Conservation (phyloP, 345 rosid species). For the Eucalyptus rudis region DNA sequence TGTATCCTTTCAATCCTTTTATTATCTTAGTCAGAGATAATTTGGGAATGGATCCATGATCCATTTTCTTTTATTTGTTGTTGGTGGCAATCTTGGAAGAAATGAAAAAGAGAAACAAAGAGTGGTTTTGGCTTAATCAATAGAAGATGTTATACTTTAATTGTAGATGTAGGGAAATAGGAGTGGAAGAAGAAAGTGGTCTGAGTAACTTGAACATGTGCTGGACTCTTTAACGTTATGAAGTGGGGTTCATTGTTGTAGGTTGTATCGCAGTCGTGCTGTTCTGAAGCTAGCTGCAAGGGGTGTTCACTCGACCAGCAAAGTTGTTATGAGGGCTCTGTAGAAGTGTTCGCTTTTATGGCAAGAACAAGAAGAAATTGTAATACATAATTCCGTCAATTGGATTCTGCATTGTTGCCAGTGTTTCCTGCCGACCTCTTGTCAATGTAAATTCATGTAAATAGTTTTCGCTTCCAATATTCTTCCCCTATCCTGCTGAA, state of each 20-base stretch:
- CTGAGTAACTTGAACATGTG: neutral
- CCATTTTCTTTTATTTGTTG: neutral
- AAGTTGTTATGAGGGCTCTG: constrained; percentile 49
- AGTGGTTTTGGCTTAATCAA: neutral
- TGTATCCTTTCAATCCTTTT: neutral
- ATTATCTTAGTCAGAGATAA: neutral
- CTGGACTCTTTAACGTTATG: neutral
- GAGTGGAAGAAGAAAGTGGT: neutral
- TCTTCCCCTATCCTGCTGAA: neutral
- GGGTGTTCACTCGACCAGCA: constrained; percentile 63
- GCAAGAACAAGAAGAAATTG: neutral
- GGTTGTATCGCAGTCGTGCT: constrained; percentile 55
- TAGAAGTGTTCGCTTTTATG: constrained; percentile 5
- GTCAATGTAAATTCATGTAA: neutral
- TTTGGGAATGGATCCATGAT: neutral
- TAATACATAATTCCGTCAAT: neutral
- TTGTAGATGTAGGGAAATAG: neutral
- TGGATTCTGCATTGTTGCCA: neutral
- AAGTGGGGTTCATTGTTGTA: constrained; percentile 2
- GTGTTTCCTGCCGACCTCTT: neutral
- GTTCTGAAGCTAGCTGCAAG: constrained; percentile 55
- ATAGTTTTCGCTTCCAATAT: neutral
- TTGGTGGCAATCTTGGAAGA: neutral
- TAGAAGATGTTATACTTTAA: neutral
- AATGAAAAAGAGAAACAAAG: neutral